phyloP scores from a whole-genome alignment of 768 basidiomycete genomes.

The Amanita pallidorosea region DNA sequence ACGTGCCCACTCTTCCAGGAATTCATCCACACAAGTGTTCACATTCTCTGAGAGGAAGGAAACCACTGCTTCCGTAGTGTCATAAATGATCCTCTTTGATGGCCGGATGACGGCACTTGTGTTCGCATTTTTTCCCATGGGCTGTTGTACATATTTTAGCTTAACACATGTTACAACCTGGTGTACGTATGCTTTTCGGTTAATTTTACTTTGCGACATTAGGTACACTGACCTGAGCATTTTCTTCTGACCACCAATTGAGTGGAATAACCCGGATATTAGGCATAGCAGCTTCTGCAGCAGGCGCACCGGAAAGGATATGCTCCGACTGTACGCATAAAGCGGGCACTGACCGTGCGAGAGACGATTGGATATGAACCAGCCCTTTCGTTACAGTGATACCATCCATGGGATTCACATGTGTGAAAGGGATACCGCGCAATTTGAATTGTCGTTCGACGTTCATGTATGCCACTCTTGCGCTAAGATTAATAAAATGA shows the following conservation, averaged over 20 bases:
- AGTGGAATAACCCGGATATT: constrained; percentile 83
- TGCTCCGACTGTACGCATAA: constrained; percentile 76
- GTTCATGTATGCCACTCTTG: constrained; percentile 82
- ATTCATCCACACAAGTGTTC: constrained; percentile 81
- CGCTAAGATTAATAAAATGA: constrained; percentile 31
- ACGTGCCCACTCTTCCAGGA: constrained; percentile 86
- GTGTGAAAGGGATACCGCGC: constrained; percentile 66
- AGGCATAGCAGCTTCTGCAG: constrained; percentile 87
- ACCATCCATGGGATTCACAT: constrained; percentile 50
- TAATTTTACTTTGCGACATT: neutral
- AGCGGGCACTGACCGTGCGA: constrained; percentile 71
- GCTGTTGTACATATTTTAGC: constrained; percentile 82
- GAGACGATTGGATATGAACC: constrained; percentile 55
- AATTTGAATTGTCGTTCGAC: constrained; percentile 83
- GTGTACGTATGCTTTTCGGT: constrained; percentile 1
- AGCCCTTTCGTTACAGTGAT: constrained; percentile 32
- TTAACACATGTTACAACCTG: constrained; percentile 86
- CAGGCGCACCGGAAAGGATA: constrained; percentile 74
- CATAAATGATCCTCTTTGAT: constrained; percentile 82
- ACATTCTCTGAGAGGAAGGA: constrained; percentile 84
- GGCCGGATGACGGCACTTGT: constrained; percentile 64
- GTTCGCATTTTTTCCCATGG: constrained; percentile 60
- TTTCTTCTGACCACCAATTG: constrained; percentile 85
- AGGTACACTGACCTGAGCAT: constrained; percentile 37
- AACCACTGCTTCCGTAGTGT: constrained; percentile 79